phyloP scores from a whole-genome alignment of 2,329 filamentous ascomycete genomes.

The Penicillium brevicompactum region DNA sequence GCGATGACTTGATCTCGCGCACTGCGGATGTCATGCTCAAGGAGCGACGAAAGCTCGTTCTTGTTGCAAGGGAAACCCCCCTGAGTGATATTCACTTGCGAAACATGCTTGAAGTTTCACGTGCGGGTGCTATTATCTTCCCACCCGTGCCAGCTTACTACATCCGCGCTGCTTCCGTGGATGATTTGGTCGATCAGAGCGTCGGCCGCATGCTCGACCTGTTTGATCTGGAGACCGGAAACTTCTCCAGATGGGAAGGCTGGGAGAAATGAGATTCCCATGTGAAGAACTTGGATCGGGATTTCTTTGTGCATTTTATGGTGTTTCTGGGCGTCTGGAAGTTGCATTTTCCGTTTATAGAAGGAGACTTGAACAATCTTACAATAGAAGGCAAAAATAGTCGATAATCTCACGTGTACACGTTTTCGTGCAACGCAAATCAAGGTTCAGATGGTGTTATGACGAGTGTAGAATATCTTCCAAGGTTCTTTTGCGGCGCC shows the following conservation, averaged over 20 bases:
- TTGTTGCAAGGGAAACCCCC: constrained; percentile 49
- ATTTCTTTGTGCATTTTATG: background rate
- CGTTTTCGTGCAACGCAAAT: background rate
- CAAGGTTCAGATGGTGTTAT: background rate
- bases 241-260: constrained; percentile 38
- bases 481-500: no score
- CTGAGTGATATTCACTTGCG: constrained; percentile 50
- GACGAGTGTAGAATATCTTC: background rate
- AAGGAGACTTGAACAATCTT: background rate
- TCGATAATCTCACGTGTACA: background rate
- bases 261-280: constrained; percentile 17
- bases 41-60: constrained; percentile 44
- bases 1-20: constrained; percentile 50
- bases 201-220: constrained; percentile 52
- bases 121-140: constrained; percentile 45
- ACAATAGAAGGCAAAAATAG: background rate
- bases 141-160: constrained; percentile 52
- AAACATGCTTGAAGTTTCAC: constrained; percentile 49
- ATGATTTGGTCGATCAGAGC: constrained; percentile 50
- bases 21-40: constrained; percentile 53
- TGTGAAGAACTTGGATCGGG: background rate
- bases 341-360: background rate
- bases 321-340: background rate
- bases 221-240: constrained; percentile 45
- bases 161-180: constrained; percentile 40